Conservation (phyloP, 306 rosid genomes). For the Vigna radiata region DNA sequence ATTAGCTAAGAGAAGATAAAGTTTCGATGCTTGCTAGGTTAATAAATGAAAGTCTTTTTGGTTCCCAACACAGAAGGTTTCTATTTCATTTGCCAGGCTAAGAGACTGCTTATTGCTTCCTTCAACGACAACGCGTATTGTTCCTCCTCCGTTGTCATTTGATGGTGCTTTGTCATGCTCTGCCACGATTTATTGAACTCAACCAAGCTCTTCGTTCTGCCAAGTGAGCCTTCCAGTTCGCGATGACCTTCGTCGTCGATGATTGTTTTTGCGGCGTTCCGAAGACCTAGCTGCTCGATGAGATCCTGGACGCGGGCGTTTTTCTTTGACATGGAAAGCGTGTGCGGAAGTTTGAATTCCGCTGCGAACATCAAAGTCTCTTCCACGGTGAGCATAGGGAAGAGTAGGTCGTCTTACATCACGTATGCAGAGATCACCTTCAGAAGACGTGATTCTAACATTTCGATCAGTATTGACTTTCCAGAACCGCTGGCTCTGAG, state of each 20-base stretch:
- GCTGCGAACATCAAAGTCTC: no score
- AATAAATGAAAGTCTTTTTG: background rate
- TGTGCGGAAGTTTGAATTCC: no score
- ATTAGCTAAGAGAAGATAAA: background rate
- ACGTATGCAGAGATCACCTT: no score
- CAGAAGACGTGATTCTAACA: background rate
- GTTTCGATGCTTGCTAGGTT: background rate
- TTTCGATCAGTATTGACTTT: constrained; percentile 86
- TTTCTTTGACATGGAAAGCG: no score
- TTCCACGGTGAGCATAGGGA: no score
- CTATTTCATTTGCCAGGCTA: background rate
- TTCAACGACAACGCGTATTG: constrained; percentile 57
- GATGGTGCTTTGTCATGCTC: constrained; percentile 57
- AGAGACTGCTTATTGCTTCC: constrained; percentile 71
- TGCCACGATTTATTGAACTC: constrained; percentile 94
- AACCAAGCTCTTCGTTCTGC: constrained; percentile 74
- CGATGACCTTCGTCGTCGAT: no score
- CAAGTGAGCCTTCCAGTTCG: constrained; percentile 68
- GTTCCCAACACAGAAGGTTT: background rate
- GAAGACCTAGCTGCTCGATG: no score
- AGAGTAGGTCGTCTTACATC: no score
- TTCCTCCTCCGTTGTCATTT: background rate
- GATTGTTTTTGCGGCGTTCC: no score
- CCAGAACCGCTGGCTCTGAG: constrained; percentile 97
- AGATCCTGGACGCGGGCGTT: no score